Evolutionary conservation across 2,329 filamentous ascomycete species (phyloP).

Genomic region (Fusarium illudens): DNA sequence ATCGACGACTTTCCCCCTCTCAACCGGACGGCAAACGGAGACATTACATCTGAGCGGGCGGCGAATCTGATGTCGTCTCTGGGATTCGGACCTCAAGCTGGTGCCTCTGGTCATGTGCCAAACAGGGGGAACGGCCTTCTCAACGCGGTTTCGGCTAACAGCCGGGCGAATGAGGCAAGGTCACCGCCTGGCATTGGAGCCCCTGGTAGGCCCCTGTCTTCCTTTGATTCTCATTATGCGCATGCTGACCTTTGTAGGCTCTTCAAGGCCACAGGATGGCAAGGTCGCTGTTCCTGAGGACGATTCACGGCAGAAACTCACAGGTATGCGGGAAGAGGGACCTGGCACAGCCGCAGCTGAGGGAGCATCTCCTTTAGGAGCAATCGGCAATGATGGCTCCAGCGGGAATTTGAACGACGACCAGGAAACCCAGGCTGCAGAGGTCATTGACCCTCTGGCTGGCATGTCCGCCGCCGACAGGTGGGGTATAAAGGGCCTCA

Average conservation of each 20-base stretch:
- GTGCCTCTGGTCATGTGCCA: constrained; percentile 48
- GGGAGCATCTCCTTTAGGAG: constrained; percentile 54
- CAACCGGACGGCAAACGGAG: constrained; percentile 64
- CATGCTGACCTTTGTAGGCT: constrained; percentile 41
- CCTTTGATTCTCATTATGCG: neutral
- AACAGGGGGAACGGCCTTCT: constrained; percentile 68
- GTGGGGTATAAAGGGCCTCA: constrained; percentile 71
- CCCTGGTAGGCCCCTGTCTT: constrained; percentile 43
- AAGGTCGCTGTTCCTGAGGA: constrained; percentile 53
- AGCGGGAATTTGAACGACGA: constrained; percentile 54
- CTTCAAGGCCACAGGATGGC: constrained; percentile 55
- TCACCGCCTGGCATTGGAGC: constrained; percentile 56
- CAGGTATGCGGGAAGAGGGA: constrained; percentile 54
- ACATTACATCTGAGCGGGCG: constrained; percentile 65
- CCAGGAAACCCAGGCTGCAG: constrained; percentile 50
- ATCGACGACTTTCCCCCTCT: constrained; percentile 71
- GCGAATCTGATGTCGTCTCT: constrained; percentile 62
- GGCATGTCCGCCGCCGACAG: constrained; percentile 70
- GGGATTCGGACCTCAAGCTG: constrained; percentile 60
- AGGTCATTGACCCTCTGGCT: constrained; percentile 65
- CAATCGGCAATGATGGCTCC: constrained; percentile 56
- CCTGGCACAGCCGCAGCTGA: constrained; percentile 50
- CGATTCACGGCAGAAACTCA: constrained; percentile 56
- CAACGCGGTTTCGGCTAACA: constrained; percentile 70
- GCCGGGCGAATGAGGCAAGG: constrained; percentile 57